These are phyloP conservation scores for thale cress (Arabidopsis thaliana) DNA, from an alignment of 345 rosid genomes.

Conservation along the genomic window DNA sequence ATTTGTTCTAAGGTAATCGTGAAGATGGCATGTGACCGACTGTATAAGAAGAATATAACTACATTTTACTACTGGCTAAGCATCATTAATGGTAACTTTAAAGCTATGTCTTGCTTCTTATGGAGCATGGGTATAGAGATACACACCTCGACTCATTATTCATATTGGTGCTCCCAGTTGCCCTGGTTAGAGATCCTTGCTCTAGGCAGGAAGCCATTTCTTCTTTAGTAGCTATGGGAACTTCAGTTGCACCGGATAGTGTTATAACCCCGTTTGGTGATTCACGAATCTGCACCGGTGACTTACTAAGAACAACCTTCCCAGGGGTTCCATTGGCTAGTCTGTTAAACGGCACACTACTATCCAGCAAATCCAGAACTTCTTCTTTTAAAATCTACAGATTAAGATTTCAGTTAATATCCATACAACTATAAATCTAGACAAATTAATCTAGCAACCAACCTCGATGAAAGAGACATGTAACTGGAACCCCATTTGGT, in stretches of 20 bases:
- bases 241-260: slow-evolving; percentile 74
- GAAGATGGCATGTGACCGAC: slow-evolving; percentile 95
- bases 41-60: slow-evolving; percentile 30
- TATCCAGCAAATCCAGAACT: slow-evolving; percentile 80
- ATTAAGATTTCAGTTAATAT: slow-evolving; percentile 42
- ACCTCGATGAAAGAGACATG: slow-evolving; percentile 92
- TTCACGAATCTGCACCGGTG: slow-evolving; percentile 80
- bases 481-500: slow-evolving; percentile 64
- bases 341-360: slow-evolving; percentile 53
- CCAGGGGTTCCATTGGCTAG: slow-evolving; percentile 60
- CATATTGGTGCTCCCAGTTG: slow-evolving; percentile 91
- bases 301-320: slow-evolving; percentile 63
- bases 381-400: slow-evolving; percentile 84
- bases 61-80: slow-evolving; percentile 4
- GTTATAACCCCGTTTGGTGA: slow-evolving; percentile 82
- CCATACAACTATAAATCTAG: background rate
- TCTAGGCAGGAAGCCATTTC: slow-evolving; percentile 85
- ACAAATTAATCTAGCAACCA: background rate
- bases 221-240: slow-evolving; percentile 59
- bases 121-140: slow-evolving; percentile 19
- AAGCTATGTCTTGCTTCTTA: slow-evolving; percentile 1
- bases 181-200: slow-evolving; percentile 79
- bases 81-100: slow-evolving; percentile 11
- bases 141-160: slow-evolving; percentile 79
- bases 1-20: slow-evolving; percentile 87